Conservation (phyloP, 768 basidiomycete species). For the Suillus subluteus region DNA sequence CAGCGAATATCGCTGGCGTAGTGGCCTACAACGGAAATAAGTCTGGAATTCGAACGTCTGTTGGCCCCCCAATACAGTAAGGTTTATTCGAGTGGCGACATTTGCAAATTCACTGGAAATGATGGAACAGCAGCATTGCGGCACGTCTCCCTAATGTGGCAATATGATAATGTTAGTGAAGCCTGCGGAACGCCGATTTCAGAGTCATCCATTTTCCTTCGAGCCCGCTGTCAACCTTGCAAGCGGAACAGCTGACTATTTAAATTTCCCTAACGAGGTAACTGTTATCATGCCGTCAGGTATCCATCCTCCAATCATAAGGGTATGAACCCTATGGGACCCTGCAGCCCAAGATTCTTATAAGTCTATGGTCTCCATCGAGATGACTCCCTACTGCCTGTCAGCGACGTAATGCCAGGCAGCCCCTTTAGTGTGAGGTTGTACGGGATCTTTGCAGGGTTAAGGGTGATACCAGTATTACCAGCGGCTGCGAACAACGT, state of each 20-base stretch:
- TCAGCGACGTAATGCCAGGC: background rate
- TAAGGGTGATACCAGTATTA: background rate
- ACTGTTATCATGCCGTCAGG: background rate
- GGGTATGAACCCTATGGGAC: background rate
- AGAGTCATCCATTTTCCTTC: background rate
- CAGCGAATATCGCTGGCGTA: no score
- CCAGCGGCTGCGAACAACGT: background rate
- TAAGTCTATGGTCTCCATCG: background rate
- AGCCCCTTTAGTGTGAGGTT: background rate
- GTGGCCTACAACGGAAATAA: no score
- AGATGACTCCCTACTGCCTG: background rate
- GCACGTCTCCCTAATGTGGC: no score
- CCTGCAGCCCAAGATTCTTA: background rate
- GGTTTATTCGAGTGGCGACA: no score
- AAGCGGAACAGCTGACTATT: background rate
- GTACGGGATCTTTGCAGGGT: background rate
- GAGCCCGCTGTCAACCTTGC: background rate
- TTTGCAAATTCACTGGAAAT: no score
- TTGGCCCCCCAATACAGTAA: no score
- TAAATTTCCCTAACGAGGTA: background rate
- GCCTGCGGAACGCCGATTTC: no score
- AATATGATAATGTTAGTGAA: no score
- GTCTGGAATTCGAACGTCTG: no score
- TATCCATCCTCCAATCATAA: background rate
- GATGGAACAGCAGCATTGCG: no score